Conservation (phyloP, 306 rosid genomes). For the Quercus mongolica region DNA sequence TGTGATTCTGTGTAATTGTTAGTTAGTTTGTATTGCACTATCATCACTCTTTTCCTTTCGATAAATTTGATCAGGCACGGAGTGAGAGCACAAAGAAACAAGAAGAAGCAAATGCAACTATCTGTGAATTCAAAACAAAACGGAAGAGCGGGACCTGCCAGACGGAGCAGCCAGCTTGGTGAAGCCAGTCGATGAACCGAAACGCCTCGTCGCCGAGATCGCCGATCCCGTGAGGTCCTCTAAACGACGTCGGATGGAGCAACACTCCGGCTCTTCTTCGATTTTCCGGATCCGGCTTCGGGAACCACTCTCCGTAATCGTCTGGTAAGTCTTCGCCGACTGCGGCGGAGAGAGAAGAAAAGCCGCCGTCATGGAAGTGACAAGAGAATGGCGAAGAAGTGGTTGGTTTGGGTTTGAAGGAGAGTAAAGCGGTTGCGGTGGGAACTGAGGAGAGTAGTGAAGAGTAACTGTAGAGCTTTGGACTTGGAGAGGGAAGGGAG, state of each 20-base stretch:
- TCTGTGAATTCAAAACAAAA: neutral
- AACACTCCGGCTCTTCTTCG: conserved; percentile 84
- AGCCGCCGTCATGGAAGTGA: conserved; percentile 3
- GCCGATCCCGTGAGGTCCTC: conserved; percentile 82
- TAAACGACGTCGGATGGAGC: conserved; percentile 91
- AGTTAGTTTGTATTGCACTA: neutral
- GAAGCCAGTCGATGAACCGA: conserved; percentile 84
- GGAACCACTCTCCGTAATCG: conserved; percentile 61
- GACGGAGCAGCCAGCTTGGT: conserved; percentile 62
- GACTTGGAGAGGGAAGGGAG: conserved; percentile 7
- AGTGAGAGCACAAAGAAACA: neutral
- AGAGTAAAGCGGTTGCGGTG: neutral
- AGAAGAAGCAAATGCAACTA: neutral
- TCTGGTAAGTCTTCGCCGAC: conserved; percentile 56
- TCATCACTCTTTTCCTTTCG: too few relatives aligned
- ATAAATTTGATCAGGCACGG: neutral
- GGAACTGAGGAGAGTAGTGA: neutral
- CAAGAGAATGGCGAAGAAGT: conserved; percentile 5
- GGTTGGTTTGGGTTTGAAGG: conserved; percentile 5
- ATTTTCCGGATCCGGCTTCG: conserved; percentile 29
- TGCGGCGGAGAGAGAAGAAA: neutral
- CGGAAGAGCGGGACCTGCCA: conserved; percentile 64
- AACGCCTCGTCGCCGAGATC: conserved; percentile 83
- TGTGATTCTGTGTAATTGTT: neutral
- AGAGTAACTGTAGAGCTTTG: conserved; percentile 7